Evolutionary conservation across 192 early-diverging fungal genomes (phyloP), one percentile per base, ranked within the genome.

Genomic region (Backusella liffmaniae): DNA sequence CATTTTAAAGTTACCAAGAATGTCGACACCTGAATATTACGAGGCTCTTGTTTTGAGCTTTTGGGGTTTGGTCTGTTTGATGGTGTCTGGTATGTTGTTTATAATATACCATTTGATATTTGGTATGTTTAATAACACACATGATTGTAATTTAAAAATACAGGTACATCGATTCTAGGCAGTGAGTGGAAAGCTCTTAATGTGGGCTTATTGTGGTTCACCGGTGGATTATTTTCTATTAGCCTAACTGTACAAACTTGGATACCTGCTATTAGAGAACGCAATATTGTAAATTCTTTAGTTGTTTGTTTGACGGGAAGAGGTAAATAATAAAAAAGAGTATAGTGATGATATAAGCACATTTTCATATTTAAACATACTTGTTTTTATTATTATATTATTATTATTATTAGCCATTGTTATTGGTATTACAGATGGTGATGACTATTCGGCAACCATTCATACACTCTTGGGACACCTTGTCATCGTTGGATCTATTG

Each of bases 121-220:
- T 16, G 15, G 42, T 13, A 44, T 44, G 42, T 4, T 53, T n/a
- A 53, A 32, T 32, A 32, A 32, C 32, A 32, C 32, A 32, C 32
- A 32, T 32, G 2, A 32, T 32, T 32, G 1, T 32, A 32, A 32
- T 32, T 32, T 53, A 53, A 2, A 51, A 53, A 53, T 21, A 29
- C 41, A 53, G 78, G 56, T 42, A 66, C 59, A 44, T 12, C 26
- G 7, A 29, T 73, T 36, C 34, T 56, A 9, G 66, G 36, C 12
- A 73, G 78, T 65, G 74, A 80, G 44, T 74, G 81, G 76, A 76
- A 77, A 71, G 79, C 78, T 8, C 72, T 80, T 41, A 79, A 80
- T n/a, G 39, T 86, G 8, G 83, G 83, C 42, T 56, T 86, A 66
- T 66, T 86, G 16, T 86, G 85, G 85, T 53, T 82, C 26, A 77